Base-by-base conservation (phyloP, 176 grass and related monocot genomes). In the Oryza coarctata region DNA sequence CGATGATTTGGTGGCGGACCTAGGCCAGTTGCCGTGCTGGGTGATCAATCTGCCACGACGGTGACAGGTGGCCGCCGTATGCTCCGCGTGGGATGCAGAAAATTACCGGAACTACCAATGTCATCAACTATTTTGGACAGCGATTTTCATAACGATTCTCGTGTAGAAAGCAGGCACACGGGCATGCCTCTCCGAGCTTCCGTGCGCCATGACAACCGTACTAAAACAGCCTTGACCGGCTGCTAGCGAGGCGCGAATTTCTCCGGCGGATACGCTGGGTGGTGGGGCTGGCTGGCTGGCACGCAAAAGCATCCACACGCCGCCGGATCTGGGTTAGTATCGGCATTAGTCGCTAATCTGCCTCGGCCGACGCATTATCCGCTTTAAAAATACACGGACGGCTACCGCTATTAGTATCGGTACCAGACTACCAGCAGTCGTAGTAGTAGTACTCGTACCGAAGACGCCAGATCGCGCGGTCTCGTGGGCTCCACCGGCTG, bases 401-500 rank as follows among this genome's bases (percentile, higher is more conserved):
- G 55, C n/a, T 23, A 60, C 55, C 50, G 20, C 20, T n/a, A 18
- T 12, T n/a, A n/a, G n/a, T n/a, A n/a, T n/a, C n/a, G n/a, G n/a
- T n/a, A n/a, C n/a, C n/a, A 45, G 43, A 45, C 3, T 45, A 20
- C 17, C 20, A 4, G 9, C 10, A 2, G 47, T 20, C 17, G 15
- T 2, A 55, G 3, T 17, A 47, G 34, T 41, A 31, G 25, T 5
- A 17, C n/a, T 39, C 15, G 31, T 26, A 23, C 75, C 78, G 52
- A 15, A 13, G 22, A 1, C 45, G 65, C 47, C 15, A 32, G 34
- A 57, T 30, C 17, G 11, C 76, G 17, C 8, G 7, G 27, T 63
- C 77, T 20, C 28, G 52, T 26, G 86, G 79, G 85, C 9, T 31
- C 50, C 2, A 39, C 74, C 71, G 41, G 44, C 82, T 1, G 14